Evolutionary conservation across 768 basidiomycete species (phyloP), one percentile per base, ranked within the genome.

Genomic region (Boletus eberwhitei): DNA sequence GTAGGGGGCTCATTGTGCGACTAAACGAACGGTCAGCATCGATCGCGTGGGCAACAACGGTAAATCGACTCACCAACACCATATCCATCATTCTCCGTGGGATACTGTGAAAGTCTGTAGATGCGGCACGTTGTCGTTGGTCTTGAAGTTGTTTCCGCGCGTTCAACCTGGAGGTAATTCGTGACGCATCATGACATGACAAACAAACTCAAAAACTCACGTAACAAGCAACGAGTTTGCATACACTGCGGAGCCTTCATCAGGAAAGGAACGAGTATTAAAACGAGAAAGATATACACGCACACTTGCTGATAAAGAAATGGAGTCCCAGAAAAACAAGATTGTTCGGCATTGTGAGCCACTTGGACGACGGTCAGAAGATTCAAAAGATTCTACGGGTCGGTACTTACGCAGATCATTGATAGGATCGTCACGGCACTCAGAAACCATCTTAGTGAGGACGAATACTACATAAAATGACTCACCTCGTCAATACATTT

Each of bases 261-360:
- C 17, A 51, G 22, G 5, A 39, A 55, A 47, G 16, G 17, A 32
- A 19, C 3, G 17, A 5, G 2, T 1, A 26, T 41, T 1, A 0
- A 42, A 9, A 29, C 17, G 5, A 37, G 7, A 6, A 19, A 41
- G 11, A 24, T 2, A 29, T 56, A 14, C 14, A 62, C 75, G 47
- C 50, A 79, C 79, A 60, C 67, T 83, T 83, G 60, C 75, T 73
- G 50, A 83, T 82, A 22, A 80, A 71, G 55, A 82, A 78, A 60
- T 82, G 78, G 6, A 83, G 58, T 2, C 75, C 81, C 76, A 80
- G 72, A 59, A 81, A 82, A 11, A 82, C 66, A 4, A 81, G 71
- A 54, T 81, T 80, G 16, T 64, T 54, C 6, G 76, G 74, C 70
- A 79, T 75, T 8, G 66, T 55, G 14, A 81, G 57, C 81, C 81